Evolutionary conservation across 2,329 filamentous ascomycete genomes (phyloP).

Genomic region (Amylocarpus encephaloides): DNA sequence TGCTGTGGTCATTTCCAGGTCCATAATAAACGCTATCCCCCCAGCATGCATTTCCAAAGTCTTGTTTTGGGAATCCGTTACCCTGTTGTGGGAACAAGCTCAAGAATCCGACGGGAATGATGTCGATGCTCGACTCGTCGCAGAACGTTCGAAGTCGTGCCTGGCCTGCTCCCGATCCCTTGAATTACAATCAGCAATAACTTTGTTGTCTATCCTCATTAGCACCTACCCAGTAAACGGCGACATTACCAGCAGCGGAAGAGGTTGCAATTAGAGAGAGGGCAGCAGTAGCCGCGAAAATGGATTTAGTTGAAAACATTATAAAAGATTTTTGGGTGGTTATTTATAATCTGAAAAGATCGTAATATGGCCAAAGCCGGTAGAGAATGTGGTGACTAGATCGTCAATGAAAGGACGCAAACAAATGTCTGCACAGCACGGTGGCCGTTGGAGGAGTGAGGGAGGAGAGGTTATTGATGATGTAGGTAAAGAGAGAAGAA

Average conservation of each 20-base stretch:
- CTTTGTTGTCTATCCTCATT: background rate
- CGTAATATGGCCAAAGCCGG: constrained; percentile 26
- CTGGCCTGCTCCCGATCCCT: constrained; percentile 39
- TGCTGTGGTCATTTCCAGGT: constrained; percentile 26
- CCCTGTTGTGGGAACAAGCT: constrained; percentile 37
- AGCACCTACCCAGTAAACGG: constrained; percentile 37
- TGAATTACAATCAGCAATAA: background rate
- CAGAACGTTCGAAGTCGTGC: constrained; percentile 35
- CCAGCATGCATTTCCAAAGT: constrained; percentile 39
- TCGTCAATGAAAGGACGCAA: constrained; percentile 32
- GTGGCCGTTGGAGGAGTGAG: constrained; percentile 14
- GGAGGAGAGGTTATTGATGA: constrained; percentile 12
- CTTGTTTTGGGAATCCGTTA: constrained; percentile 37
- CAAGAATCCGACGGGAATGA: constrained; percentile 40
- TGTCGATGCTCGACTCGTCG: constrained; percentile 35
- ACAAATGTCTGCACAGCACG: constrained; percentile 30
- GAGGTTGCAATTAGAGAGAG: constrained; percentile 24
- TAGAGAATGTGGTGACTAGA: constrained; percentile 26
- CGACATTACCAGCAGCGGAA: constrained; percentile 34
- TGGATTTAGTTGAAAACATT: constrained; percentile 28
- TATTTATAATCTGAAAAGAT: constrained; percentile 25
- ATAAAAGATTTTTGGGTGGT: constrained; percentile 16
- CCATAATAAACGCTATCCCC: constrained; percentile 22
- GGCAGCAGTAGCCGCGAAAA: constrained; percentile 23
- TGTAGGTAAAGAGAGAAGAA: constrained; percentile 18